phyloP scores from a whole-genome alignment of 805 yeast genomes.

The Wickerhamiella nectarea region DNA sequence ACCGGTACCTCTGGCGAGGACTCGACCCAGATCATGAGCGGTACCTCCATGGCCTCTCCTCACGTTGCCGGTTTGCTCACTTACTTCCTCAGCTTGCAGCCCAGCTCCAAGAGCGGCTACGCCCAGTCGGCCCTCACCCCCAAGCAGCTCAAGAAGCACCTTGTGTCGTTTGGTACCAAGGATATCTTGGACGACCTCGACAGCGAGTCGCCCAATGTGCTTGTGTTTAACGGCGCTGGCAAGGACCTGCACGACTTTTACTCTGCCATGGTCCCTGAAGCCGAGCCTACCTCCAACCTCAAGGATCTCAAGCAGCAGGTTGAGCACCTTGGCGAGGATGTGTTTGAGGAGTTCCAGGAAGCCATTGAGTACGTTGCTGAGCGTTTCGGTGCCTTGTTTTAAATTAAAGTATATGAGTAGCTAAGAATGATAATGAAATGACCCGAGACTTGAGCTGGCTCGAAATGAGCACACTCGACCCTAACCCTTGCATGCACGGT shows the following conservation, averaged over 20 bases:
- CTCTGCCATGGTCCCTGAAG: slow-evolving; percentile 16
- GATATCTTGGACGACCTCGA: slow-evolving; percentile 35
- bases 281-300: not conserved
- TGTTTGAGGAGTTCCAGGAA: slow-evolving; percentile 4
- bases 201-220: slow-evolving; percentile 40
- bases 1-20: slow-evolving; percentile 23
- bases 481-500: too few species aligned
- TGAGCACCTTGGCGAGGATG: slow-evolving; percentile 4
- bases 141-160: slow-evolving; percentile 37
- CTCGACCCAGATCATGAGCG: slow-evolving; percentile 36
- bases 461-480: too few species aligned
- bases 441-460: too few species aligned
- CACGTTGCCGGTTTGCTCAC: slow-evolving; percentile 87
- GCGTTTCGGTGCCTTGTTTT: slow-evolving; percentile 3
- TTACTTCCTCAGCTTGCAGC: slow-evolving; percentile 77
- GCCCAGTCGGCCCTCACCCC: slow-evolving; percentile 37
- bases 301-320: not conserved
- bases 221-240: slow-evolving; percentile 52
- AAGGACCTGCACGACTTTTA: slow-evolving; percentile 39
- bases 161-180: slow-evolving; percentile 39
- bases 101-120: slow-evolving; percentile 41
- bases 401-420: slow-evolving; percentile 1
- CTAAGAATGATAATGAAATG: too few species aligned
- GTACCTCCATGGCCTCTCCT: slow-evolving; percentile 98
- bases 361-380: slow-evolving; percentile 7